Evolutionary conservation across 2,329 filamentous ascomycete genomes (phyloP).

Genomic region (Alternaria atra): DNA sequence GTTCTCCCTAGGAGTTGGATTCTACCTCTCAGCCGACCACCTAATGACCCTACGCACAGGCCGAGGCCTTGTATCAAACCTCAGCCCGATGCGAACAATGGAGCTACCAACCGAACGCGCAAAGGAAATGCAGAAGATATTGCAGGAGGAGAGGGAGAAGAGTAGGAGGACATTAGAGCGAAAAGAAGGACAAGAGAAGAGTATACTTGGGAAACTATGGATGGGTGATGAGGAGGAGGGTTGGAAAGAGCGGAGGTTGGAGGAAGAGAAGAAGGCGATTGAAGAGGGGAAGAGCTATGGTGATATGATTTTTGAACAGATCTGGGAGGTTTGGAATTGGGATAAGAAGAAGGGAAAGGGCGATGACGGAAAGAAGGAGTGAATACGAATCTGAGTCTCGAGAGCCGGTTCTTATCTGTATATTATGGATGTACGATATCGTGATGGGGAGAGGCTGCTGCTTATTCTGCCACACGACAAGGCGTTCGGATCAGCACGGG

Average conservation of each 20-base stretch:
- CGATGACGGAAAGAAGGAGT: constrained; percentile 34
- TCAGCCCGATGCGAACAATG: constrained; percentile 26
- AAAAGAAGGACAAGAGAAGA: constrained; percentile 29
- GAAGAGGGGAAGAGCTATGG: constrained; percentile 53
- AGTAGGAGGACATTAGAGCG: constrained; percentile 40
- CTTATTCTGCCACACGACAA: neutral
- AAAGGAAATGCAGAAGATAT: constrained; percentile 39
- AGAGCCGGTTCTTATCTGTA: neutral
- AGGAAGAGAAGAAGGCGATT: constrained; percentile 55
- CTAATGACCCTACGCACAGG: constrained; percentile 55
- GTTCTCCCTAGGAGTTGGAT: constrained; percentile 60
- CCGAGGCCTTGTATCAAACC: constrained; percentile 47
- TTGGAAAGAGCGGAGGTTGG: constrained; percentile 56
- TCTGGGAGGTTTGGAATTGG: constrained; percentile 60
- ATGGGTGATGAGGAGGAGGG: constrained; percentile 54
- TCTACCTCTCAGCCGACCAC: constrained; percentile 61
- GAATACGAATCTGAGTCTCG: neutral
- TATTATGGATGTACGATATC: constrained; percentile 9
- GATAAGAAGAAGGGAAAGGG: constrained; percentile 47
- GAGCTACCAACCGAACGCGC: constrained; percentile 51
- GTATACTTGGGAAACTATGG: constrained; percentile 48
- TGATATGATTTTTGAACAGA: constrained; percentile 56
- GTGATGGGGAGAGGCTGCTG: neutral
- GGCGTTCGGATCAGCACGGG: neutral
- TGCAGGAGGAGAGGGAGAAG: constrained; percentile 53